Evolutionary conservation across 805 yeast species (phyloP), one percentile per base, ranked within the genome.

Genomic region (Candida suzukii): DNA sequence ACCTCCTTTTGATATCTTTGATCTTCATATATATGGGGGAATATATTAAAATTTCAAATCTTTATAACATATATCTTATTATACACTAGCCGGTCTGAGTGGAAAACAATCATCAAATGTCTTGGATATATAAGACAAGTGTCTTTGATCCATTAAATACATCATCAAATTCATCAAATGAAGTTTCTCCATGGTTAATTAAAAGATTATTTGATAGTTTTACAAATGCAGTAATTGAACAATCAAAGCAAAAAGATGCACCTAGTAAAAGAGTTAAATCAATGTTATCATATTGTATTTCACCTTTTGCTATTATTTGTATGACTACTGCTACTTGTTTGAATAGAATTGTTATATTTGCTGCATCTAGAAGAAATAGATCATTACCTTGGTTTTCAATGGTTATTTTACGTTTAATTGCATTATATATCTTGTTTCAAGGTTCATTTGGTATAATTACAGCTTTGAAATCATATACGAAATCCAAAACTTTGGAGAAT

Each of bases 301-400:
- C 76, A 12, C 71, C 72, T 0, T 76, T 70, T 51, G 74, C 80
- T 2, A 56, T 70, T 21, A 62, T 67, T 24, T 78, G 83, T 56
- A 74, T 78, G 70, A 52, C 73, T 9, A 74, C 78, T 47, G 84
- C 82, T 1, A 60, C 80, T 4, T 49, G 78, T 3, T 59, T 80
- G 45, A 80, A 80, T 56, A 61, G 86, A 47, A 71, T 81, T 4
- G 64, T 70, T 18, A 73, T 75, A 3, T 76, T 79, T 68, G 79
- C 84, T 2, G 64, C 80, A 0, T 60, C 77, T 7, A 53, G 80
- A 41, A 57, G 71, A 19, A 66, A 66, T 31, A 52, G 60, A 28
- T 47, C 58, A 29, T 52, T 71, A 29, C 71, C 68, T 0, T 13
- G 19, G 7, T 14, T 56, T 11, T 56, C 64, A 10, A 54, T 48